Conservation (phyloP, 169 alveolate genomes). For the Miamiensis avidus region DNA sequence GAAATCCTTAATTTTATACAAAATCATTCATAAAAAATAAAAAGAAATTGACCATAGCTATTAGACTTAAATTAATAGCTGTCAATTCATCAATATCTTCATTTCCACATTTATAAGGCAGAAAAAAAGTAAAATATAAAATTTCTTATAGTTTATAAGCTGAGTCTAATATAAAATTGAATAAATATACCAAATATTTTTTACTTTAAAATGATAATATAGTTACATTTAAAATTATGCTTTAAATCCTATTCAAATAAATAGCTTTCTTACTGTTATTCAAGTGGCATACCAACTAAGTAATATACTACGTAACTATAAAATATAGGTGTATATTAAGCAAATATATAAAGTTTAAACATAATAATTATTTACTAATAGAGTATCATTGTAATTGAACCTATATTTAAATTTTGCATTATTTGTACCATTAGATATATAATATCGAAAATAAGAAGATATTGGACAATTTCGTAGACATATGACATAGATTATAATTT, state of each 20-base stretch:
- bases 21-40: no score
- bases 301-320: background rate
- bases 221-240: background rate
- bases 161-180: no score
- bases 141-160: background rate
- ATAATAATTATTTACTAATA: background rate
- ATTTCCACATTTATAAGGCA: background rate
- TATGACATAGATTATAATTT: background rate
- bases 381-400: background rate
- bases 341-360: no score
- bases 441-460: no score
- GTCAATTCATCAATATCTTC: background rate
- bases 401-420: no score
- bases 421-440: no score
- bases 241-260: background rate
- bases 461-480: background rate
- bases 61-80: background rate
- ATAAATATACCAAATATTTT: no score
- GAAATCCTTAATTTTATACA: background rate
- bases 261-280: background rate
- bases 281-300: background rate
- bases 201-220: background rate
- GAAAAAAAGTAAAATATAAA: background rate
- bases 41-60: no score
- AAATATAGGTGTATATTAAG: no score